Evolutionary conservation across 371 early-diverging fungal genomes (phyloP).

Genomic region (Mucor lusitanicus): DNA sequence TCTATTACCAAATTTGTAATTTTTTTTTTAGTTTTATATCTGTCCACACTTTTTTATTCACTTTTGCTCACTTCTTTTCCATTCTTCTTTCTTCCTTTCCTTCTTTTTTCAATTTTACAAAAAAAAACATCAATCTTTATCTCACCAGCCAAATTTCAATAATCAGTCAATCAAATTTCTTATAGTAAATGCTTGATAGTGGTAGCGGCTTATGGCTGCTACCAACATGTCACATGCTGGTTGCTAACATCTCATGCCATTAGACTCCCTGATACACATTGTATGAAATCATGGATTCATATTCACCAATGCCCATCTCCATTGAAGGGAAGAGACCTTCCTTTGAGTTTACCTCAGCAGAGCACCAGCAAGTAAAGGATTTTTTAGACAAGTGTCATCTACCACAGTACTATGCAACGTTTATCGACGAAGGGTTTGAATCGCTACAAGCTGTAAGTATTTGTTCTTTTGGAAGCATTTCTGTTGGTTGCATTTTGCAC

Average conservation of each 20-base stretch:
- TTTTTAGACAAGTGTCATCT: constrained; percentile 38
- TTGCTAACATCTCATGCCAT: background rate
- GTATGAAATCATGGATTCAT: constrained; percentile 8
- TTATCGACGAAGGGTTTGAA: constrained; percentile 52
- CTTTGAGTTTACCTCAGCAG: constrained; percentile 1
- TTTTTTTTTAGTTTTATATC: background rate
- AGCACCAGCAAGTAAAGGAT: constrained; percentile 1
- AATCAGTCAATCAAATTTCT: background rate
- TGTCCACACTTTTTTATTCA: background rate
- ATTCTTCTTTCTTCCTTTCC: constrained; percentile 5
- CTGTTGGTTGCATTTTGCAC: background rate
- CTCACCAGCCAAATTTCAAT: background rate
- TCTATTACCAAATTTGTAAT: constrained; percentile 1
- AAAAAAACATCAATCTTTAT: background rate
- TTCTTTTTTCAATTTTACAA: background rate
- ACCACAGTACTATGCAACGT: constrained; percentile 30
- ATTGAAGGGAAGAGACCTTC: background rate
- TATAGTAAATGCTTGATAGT: background rate
- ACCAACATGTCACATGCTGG: background rate
- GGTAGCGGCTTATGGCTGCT: background rate
- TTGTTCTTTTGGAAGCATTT: background rate
- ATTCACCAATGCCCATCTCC: background rate
- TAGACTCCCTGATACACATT: background rate
- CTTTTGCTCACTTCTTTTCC: background rate
- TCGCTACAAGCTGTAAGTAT: constrained; percentile 40